These are phyloP conservation scores for Ziziphus jujuba DNA, from an alignment of 306 rosid species.

Conservation along the genomic window DNA sequence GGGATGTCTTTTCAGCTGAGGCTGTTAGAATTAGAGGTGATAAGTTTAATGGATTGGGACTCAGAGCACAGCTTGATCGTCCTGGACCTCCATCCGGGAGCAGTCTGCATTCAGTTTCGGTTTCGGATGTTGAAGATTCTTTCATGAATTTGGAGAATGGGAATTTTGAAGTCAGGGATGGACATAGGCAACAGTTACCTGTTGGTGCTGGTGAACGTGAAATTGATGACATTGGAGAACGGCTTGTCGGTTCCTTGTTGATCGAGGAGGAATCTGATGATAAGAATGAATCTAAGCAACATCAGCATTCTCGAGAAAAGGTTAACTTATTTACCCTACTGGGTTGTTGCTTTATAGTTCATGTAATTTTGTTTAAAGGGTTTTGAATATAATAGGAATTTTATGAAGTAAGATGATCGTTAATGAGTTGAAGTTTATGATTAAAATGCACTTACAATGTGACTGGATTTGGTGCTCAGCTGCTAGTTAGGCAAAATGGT, in stretches of 20 bases:
- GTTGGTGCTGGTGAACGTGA: slow-evolving; percentile 22
- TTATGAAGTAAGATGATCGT: background rate
- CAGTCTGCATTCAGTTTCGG: slow-evolving; percentile 42
- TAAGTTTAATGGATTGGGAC: slow-evolving; percentile 32
- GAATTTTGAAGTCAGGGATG: slow-evolving; percentile 26
- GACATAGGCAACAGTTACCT: slow-evolving; percentile 13
- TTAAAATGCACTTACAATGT: background rate
- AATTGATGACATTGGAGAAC: slow-evolving; percentile 47
- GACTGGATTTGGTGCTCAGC: background rate
- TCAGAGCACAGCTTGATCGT: slow-evolving; percentile 57
- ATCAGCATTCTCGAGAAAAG: slow-evolving; percentile 59
- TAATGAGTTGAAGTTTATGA: background rate
- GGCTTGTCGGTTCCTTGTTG: slow-evolving; percentile 61
- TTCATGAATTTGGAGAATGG: slow-evolving; percentile 25
- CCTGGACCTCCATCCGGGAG: slow-evolving; percentile 60
- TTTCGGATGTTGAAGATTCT: slow-evolving; percentile 35
- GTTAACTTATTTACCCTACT: slow-evolving; percentile 31
- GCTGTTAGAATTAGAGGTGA: slow-evolving; percentile 32
- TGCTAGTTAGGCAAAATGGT: background rate
- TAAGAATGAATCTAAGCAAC: slow-evolving; percentile 46
- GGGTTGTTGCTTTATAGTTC: background rate
- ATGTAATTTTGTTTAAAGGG: background rate
- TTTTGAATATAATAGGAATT: background rate
- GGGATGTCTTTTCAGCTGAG: slow-evolving; percentile 29
- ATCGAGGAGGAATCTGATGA: slow-evolving; percentile 60